Evolutionary conservation across 192 early-diverging fungal species (phyloP).

Genomic region (Obelidium mucronatum): DNA sequence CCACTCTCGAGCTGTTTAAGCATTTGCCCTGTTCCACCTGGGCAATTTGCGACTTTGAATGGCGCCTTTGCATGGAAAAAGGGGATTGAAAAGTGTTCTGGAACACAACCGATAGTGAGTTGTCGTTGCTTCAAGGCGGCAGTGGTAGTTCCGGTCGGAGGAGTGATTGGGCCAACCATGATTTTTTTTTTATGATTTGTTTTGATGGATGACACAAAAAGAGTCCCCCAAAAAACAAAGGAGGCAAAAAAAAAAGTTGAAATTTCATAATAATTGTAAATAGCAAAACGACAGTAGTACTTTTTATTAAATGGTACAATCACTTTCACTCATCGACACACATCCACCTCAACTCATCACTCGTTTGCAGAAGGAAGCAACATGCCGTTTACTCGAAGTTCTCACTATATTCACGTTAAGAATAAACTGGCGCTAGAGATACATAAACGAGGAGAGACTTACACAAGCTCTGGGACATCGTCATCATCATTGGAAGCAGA

Average conservation of each 20-base stretch:
- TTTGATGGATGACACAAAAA: not conserved
- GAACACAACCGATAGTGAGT: conserved; percentile 54
- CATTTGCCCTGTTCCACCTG: conserved; percentile 63
- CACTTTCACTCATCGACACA: not conserved
- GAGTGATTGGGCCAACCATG: not conserved
- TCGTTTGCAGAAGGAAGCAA: not conserved
- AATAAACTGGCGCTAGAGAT: no score
- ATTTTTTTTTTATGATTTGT: not conserved
- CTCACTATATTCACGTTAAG: not conserved
- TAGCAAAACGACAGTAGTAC: not conserved
- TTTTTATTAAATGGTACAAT: no score
- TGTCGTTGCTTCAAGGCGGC: not conserved
- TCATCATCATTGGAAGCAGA: conserved; percentile 74
- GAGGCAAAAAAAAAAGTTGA: not conserved
- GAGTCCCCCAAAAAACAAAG: not conserved
- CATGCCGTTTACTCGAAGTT: conserved; percentile 21
- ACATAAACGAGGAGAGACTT: not conserved
- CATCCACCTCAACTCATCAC: not conserved
- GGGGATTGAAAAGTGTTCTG: conserved; percentile 63
- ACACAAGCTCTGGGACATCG: conserved; percentile 93
- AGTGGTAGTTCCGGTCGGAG: not conserved
- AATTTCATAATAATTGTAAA: not conserved
- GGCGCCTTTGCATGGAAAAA: conserved; percentile 39
- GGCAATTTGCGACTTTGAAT: conserved; percentile 50
- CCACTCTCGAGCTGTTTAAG: conserved; percentile 71